phyloP scores from a whole-genome alignment of 2,329 filamentous ascomycete genomes.

The Huntiella omanensis region DNA sequence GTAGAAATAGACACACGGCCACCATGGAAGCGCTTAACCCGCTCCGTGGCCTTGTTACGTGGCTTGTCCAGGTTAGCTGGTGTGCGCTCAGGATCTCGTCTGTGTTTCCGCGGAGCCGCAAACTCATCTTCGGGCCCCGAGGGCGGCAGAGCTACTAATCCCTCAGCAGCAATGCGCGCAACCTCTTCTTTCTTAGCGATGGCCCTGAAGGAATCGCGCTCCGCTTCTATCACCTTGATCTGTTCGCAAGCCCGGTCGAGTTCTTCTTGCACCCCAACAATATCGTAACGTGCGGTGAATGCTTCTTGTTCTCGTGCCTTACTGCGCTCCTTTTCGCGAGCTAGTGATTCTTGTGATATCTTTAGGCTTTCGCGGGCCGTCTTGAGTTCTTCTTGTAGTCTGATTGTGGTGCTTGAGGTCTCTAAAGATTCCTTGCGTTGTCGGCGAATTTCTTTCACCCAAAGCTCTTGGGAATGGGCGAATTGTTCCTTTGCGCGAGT shows the following conservation, averaged over 20 bases:
- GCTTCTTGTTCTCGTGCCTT: slow-evolving; percentile 48
- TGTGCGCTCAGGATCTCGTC: slow-evolving; percentile 9
- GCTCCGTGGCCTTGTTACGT: slow-evolving; percentile 16
- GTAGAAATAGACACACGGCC: slow-evolving; percentile 27
- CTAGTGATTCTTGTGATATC: slow-evolving; percentile 37
- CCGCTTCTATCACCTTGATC: slow-evolving; percentile 48
- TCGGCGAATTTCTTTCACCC: slow-evolving; percentile 56
- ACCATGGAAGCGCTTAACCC: slow-evolving; percentile 6
- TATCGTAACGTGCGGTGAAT: slow-evolving; percentile 45
- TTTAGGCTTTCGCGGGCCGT: slow-evolving; percentile 34
- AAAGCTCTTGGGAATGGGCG: slow-evolving; percentile 44
- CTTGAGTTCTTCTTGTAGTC: slow-evolving; percentile 58
- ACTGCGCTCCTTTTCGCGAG: slow-evolving; percentile 43
- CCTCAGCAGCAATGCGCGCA: slow-evolving; percentile 52
- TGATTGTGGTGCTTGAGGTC: slow-evolving; percentile 48
- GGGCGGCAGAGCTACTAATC: slow-evolving; percentile 44
- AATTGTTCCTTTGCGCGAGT: slow-evolving; percentile 51
- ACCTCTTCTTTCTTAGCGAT: slow-evolving; percentile 57
- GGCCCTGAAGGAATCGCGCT: slow-evolving; percentile 55
- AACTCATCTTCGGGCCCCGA: slow-evolving; percentile 39
- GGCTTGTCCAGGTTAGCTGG: slow-evolving; percentile 12
- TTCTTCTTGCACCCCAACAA: slow-evolving; percentile 47
- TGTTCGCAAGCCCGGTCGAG: slow-evolving; percentile 43
- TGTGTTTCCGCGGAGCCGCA: slow-evolving; percentile 35
- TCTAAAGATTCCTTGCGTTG: slow-evolving; percentile 58